Evolutionary conservation across 495 filamentous ascomycete species (phyloP), one percentile per base, ranked within the genome.

Genomic region (Podospora appendiculata): DNA sequence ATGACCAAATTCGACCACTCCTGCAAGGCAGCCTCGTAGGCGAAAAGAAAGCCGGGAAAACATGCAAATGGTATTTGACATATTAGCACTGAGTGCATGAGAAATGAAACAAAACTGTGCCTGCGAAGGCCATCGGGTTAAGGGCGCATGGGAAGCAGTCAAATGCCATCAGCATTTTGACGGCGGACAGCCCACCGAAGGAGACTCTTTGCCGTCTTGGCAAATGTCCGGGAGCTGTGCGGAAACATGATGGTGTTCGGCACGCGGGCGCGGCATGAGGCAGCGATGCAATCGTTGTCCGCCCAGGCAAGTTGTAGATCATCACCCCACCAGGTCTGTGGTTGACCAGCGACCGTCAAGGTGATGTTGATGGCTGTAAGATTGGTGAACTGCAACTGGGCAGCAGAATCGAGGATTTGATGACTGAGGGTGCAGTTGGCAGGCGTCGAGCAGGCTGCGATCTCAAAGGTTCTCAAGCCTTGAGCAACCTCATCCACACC

Each of bases 281-380:
- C 70, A 17, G 62, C 58, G 9, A 62, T 55, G 54, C 71, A 76
- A 35, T 50, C 58, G 48, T 70, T 65, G 53, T 75, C 62, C 8
- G 67, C 63, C 71, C 73, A 75, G 18, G 68, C 62, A 44, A 75
- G 52, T 19, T 67, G 55, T 45, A 75, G 52, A 52, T 76, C 69
- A 45, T 75, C 71, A 13, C 57, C 65, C 73, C 71, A 75, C 71
- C 70, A 75, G 9, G 47, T 53, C 32, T 53, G 60, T 13, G 61
- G 35, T 17, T 64, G 41, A 12, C 51, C 60, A 7, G 61, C 53
- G n/a, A 60, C 58, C 18, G 63, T 61, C 11, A 68, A 38, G 1
- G 58, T 58, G 18, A 76, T 58, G 41, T 64, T 63, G 54, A 76
- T 47, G 2, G 70, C 65, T 12, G 67, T 74, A 47, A 76, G 46